Conservation (phyloP, 2,329 filamentous ascomycete species). For the Keithomyces neogunnii region DNA sequence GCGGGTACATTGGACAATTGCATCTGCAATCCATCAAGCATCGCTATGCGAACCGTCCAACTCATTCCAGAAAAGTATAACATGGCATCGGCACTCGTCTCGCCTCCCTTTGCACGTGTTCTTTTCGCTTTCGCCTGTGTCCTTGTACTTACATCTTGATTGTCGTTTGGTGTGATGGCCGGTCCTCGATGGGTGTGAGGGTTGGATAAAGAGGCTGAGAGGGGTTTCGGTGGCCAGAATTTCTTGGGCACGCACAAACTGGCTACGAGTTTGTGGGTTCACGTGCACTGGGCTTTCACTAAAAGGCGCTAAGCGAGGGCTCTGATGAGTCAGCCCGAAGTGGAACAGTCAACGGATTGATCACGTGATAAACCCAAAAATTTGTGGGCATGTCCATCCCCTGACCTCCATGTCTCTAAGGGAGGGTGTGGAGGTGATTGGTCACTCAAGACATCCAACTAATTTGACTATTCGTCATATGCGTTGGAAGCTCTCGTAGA, state of each 20-base stretch:
- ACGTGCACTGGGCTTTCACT: slow-evolving; percentile 25
- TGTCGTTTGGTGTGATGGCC: slow-evolving; percentile 32
- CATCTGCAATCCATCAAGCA: background rate
- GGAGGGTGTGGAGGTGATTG: too few relatives aligned
- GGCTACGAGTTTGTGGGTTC: slow-evolving; percentile 33
- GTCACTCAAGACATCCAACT: too few relatives aligned
- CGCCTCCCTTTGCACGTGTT: background rate
- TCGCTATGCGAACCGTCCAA: slow-evolving; percentile 2
- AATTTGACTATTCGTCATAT: too few relatives aligned
- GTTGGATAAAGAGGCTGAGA: slow-evolving; percentile 26
- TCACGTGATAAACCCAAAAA: slow-evolving; percentile 12
- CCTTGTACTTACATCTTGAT: slow-evolving; percentile 35
- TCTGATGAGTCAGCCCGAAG: slow-evolving; percentile 20
- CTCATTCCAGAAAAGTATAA: slow-evolving; percentile 3
- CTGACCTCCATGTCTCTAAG: background rate
- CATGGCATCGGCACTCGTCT: slow-evolving; percentile 5
- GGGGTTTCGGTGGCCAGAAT: slow-evolving; percentile 31
- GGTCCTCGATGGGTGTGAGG: slow-evolving; percentile 29
- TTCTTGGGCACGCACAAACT: slow-evolving; percentile 29
- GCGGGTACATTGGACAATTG: background rate
- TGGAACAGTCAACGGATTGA: too few relatives aligned
- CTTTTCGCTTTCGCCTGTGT: background rate
- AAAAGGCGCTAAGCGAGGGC: slow-evolving; percentile 31
- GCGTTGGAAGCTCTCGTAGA: too few relatives aligned
- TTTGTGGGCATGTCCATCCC: background rate